Evolutionary conservation across 2,329 filamentous ascomycete species (phyloP), one percentile per base, ranked within the genome.

Genomic region (Hypoxylon sp.): DNA sequence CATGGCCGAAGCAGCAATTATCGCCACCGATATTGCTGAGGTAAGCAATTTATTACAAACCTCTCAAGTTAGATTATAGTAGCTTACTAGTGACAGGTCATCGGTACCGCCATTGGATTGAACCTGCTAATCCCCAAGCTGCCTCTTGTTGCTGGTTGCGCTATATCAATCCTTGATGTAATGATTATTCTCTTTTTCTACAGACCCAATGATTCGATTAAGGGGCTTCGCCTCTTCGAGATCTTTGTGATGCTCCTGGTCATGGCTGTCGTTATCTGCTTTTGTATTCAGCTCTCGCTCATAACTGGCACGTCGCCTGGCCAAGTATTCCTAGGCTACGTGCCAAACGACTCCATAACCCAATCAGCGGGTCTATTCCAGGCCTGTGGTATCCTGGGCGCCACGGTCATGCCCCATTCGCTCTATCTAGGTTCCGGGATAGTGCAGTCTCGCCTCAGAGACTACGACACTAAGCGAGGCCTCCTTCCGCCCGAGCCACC

Each of bases 311-410:
- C 86, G 0, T 80, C 81, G 3, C 80, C 87, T 0, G 86, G 86
- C 0, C 82, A 90, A 14, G 88, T 92, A 1, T 89, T 92, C 75
- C 81, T 79, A 36, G 90, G 90, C 17, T 92, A 90, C 71, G 76
- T 92, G 17, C 90, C 90, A 0, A 91, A 89, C 0, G 80, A 80
- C 45, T 82, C 85, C 2, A 77, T 92, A 1, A 80, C 90, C 0
- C 79, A 91, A 75, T 83, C 85, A 1, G 74, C 88, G 74, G 90
- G 83, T 51, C 75, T 90, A 0, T 92, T 91, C 75, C 89, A 92
- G 78, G 87, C 91, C 1, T 94, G 91, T 69, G 91, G 91, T 56
- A 94, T 94, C 63, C 82, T 94, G 0, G 91, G 91, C 1, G 91
- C 91, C 2, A 94, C 91, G 0, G 90, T 76, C 4, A 77, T 77